Evolutionary conservation across 371 early-diverging fungal species (phyloP), one percentile per base, ranked within the genome.

Genomic region (Actinomortierella ambigua): DNA sequence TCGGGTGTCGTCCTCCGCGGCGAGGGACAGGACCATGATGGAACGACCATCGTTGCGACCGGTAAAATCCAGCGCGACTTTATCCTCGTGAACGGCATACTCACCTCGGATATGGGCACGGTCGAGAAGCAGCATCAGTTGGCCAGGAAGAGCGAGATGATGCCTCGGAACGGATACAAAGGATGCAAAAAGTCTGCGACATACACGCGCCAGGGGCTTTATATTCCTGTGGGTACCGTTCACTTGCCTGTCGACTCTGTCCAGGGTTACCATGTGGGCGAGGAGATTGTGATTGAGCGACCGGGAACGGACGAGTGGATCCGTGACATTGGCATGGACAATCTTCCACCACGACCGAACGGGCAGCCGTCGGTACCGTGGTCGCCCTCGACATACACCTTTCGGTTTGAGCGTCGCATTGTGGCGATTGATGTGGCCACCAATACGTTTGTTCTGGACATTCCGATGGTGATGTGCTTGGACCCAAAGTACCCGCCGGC

Each of bases 401-500:
- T 67, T 43, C 68, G 69, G 1, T 75, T 64, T 40, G 75, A 75
- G 42, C 63, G 75, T 41, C 60, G 48, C 48, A 68, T 75, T 44
- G 59, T 68, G 0, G 75, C 63, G 5, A 75, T 75, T 23, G 61
- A 68, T 18, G 55, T 54, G 14, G 68, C 54, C 9, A 59, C 61
- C 14, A 26, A 34, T 7, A 65, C 66, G 0, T 65, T 71, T 27
- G 62, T 51, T 6, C 47, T 65, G n/a, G 71, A 71, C 22, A 65
- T 71, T 14, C 71, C 71, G 0, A 71, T 62, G 62, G 71, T 71
- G 49, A 71, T 71, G 71, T 51, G 49, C 42, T 29, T 71, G n/a
- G 71, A 71, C 39, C 66, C 71, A 9, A 65, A 62, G 43, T 71
- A 71, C 41, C 71, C 71, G 11, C 71, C 65, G 9, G 71, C 71